phyloP scores from a whole-genome alignment of 805 yeast species.

The Saccharomyces paradoxus region DNA sequence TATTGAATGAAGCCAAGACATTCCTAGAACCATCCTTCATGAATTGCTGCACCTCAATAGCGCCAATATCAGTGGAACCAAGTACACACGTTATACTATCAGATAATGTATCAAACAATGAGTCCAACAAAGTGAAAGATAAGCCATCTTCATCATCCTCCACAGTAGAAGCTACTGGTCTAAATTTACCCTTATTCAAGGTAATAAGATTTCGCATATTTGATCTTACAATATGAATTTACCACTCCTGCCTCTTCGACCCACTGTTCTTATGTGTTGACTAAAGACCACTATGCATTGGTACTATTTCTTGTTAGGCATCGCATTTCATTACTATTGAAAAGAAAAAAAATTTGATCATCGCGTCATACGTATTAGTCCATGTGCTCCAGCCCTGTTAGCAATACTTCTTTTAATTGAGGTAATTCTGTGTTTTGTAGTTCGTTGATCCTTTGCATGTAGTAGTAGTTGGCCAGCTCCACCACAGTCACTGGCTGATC shows the following conservation, averaged over 20 bases:
- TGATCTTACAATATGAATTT: not conserved
- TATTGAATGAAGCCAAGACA: constrained; percentile 55
- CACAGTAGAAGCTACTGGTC: constrained; percentile 14
- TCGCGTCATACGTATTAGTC: not conserved
- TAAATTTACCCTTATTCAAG: constrained; percentile 26
- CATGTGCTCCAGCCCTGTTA: not conserved
- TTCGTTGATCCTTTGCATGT: constrained; percentile 17
- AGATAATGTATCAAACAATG: constrained; percentile 60
- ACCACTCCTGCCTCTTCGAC: not conserved
- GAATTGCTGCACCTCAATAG: constrained; percentile 70
- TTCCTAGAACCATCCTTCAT: constrained; percentile 52
- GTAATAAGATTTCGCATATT: constrained; percentile 30
- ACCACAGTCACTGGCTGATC: constrained; percentile 16
- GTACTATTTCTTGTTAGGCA: not conserved
- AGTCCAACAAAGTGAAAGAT: constrained; percentile 17
- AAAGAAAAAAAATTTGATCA: not conserved
- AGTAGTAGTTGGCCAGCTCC: constrained; percentile 24
- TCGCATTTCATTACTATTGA: not conserved
- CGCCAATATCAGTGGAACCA: constrained; percentile 45
- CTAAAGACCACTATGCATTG: not conserved
- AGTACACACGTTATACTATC: constrained; percentile 65
- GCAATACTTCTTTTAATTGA: constrained; percentile 11
- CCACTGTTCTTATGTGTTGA: not conserved
- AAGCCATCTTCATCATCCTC: constrained; percentile 9
- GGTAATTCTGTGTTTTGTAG: constrained; percentile 20